Evolutionary conservation across 1,284 basidiomycete species (phyloP), one percentile per base, ranked within the genome.

Genomic region (Kwoniella shivajii): DNA sequence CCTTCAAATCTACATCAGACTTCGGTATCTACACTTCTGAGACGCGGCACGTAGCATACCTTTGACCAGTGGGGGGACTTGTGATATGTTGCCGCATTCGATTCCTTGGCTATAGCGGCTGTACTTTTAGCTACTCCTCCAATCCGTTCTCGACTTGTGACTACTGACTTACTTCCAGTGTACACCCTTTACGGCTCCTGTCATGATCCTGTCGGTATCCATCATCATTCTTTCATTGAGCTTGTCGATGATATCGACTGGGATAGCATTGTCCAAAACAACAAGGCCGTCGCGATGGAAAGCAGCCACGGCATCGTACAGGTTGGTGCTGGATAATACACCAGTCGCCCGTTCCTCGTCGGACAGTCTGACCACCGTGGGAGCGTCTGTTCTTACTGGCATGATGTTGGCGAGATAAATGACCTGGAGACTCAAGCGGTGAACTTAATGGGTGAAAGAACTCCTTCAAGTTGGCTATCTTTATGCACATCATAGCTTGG

Each of bases 211-310:
- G 16, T 33, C 44, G 1, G 57, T 62, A 36, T 62, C 60, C 20
- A 49, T 29, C 43, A 52, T 33, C 60, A 62, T 62, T 42, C 57
- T 42, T 18, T 49, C 54, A 31, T 59, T 62, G 36, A 62, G 57
- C 16, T 34, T 54, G 38, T 62, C 60, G 34, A 59, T 59, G n/a
- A 56, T n/a, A 1, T 53, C 44, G 38, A 50, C 39, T 13, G 31
- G 37, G 31, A 62, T 46, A n/a, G 60, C 60, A 42, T 62, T 62
- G 47, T 52, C 92, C 52, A 97, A 88, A 2, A 92, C 95, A 27
- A 97, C 83, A 73, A 96, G 94, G 4, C 94, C 94, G 22, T 90
- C 90, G 55, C 90, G 83, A 1, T 89, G 89, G 79, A 97, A 96
- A 11, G 93, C 91, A 27, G 86, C 83, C 29, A 97, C 90, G 38